Conservation (phyloP, 768 basidiomycete genomes). For the Mrakia gelida region DNA sequence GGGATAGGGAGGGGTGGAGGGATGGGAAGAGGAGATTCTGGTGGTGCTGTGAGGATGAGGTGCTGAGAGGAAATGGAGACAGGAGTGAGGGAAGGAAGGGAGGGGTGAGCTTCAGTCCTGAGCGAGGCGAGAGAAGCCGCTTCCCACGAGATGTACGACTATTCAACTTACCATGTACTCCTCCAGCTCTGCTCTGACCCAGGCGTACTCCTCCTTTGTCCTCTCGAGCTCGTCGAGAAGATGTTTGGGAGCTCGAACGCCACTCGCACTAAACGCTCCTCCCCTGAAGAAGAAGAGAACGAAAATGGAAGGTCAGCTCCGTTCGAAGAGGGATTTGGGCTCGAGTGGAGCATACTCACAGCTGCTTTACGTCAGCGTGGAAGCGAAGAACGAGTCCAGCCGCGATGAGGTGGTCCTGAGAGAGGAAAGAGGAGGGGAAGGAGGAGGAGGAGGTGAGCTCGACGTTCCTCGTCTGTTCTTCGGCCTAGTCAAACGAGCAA, state of each 20-base stretch:
- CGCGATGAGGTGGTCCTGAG: conserved; percentile 9
- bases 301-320: background rate
- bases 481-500: too few relatives aligned
- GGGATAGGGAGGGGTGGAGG: background rate
- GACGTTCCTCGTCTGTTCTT: background rate
- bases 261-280: background rate
- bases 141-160: background rate
- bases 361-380: background rate
- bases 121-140: background rate
- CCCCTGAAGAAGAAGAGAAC: background rate
- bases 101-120: background rate
- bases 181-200: conserved; percentile 17
- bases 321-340: background rate
- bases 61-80: background rate
- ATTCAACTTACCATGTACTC: conserved; percentile 9
- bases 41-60: conserved; percentile 13
- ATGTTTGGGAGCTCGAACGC: conserved; percentile 3
- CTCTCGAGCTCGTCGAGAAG: conserved; percentile 4
- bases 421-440: background rate
- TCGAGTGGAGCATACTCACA: background rate
- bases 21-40: background rate
- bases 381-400: background rate
- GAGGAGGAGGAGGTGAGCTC: background rate
- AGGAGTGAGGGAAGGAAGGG: too few relatives aligned
- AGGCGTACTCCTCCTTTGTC: conserved; percentile 16